Conservation (phyloP, 176 grass and related monocot species). For the Bromus sterilis region DNA sequence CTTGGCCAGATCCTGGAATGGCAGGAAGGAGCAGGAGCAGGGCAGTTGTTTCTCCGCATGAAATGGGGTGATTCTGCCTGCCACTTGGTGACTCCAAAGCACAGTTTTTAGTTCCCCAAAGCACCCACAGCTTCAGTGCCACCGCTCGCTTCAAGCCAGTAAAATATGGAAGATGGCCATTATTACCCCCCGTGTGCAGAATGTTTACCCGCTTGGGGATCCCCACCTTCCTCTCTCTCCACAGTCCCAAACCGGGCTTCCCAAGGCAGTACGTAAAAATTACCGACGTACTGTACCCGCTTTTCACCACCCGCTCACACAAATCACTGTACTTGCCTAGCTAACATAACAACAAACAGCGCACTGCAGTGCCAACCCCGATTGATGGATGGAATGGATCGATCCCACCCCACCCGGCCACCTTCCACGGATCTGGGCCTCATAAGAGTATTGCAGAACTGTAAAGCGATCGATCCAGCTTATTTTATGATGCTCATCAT, state of each 20-base stretch:
- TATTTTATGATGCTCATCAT: constrained; percentile 17
- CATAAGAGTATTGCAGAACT: background rate
- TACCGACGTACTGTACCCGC: background rate
- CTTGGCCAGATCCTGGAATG: background rate
- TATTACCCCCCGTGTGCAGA: constrained; percentile 15
- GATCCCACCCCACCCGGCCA: constrained; percentile 8
- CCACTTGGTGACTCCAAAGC: background rate
- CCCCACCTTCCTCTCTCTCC: constrained; percentile 20
- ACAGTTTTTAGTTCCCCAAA: background rate
- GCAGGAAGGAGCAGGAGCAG: background rate
- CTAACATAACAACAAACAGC: background rate
- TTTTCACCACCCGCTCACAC: background rate
- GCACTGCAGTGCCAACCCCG: background rate
- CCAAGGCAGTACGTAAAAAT: constrained; percentile 22
- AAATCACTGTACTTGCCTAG: background rate
- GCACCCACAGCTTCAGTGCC: constrained; percentile 19
- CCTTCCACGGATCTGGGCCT: constrained; percentile 33
- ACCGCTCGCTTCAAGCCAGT: background rate
- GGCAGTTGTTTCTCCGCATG: background rate
- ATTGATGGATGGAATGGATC: background rate
- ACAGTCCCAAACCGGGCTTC: background rate
- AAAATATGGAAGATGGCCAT: background rate
- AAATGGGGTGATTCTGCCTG: background rate
- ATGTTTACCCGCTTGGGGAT: constrained; percentile 40
- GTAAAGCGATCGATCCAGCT: background rate